Conservation (phyloP, 1,284 basidiomycete species). For the Cryptococcus floricola region DNA sequence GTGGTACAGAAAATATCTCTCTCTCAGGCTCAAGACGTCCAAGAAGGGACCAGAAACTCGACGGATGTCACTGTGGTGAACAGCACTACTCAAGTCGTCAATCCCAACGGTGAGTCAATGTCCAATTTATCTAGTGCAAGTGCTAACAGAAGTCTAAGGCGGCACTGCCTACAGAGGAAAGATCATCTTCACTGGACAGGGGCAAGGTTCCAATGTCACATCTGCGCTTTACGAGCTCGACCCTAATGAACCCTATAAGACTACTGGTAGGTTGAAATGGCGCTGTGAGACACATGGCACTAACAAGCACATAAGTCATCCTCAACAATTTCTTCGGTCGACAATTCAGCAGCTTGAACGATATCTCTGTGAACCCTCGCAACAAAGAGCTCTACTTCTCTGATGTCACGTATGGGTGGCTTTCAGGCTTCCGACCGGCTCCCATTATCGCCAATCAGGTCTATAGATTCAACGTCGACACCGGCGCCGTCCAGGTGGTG, state of each 20-base stretch:
- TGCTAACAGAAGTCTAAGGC: conserved; percentile 46
- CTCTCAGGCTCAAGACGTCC: conserved; percentile 46
- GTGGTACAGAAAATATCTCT: conserved; percentile 53
- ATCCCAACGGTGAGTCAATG: conserved; percentile 61
- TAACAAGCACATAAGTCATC: conserved; percentile 46
- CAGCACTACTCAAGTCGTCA: conserved; percentile 58
- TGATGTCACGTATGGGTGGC: conserved; percentile 58
- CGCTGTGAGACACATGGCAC: background rate
- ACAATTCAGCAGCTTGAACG: conserved; percentile 77
- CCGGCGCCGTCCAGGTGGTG: conserved; percentile 62
- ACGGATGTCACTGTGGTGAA: conserved; percentile 54
- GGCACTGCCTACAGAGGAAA: conserved; percentile 58
- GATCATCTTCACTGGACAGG: conserved; percentile 64
- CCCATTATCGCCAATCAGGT: conserved; percentile 68
- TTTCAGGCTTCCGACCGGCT: conserved; percentile 59
- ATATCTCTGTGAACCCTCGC: conserved; percentile 64
- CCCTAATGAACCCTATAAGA: conserved; percentile 60
- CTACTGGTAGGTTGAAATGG: conserved; percentile 47
- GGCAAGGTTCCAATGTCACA: conserved; percentile 58
- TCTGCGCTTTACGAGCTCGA: conserved; percentile 64
- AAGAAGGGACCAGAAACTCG: conserved; percentile 46
- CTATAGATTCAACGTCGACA: conserved; percentile 64
- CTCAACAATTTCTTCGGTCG: conserved; percentile 69
- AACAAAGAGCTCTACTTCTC: conserved; percentile 39
- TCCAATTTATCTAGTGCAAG: background rate